Percentiles rank a stretch among this genome's conserved stretches.
Conservation (phyloP, 2,329 filamentous ascomycete species). For the Penicillium sp. region DNA sequence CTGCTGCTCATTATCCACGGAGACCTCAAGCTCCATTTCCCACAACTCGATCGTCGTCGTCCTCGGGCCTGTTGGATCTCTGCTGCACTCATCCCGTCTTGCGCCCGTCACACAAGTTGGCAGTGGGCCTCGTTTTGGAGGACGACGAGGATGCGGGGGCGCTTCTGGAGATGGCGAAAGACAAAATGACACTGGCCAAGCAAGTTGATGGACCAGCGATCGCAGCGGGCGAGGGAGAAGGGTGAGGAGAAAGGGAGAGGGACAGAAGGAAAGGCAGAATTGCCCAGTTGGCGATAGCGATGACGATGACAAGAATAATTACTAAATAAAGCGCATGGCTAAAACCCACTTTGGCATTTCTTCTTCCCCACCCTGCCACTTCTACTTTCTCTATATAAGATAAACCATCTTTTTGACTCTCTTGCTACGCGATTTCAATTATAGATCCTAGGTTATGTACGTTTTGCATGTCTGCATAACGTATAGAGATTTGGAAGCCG, state of each 20-base stretch:
- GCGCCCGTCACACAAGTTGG: conserved; percentile 25
- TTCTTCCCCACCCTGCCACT: background rate
- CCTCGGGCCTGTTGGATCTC: conserved; percentile 33
- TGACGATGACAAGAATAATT: conserved; percentile 14
- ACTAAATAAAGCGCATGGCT: conserved; percentile 17
- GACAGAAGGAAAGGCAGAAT: conserved; percentile 5
- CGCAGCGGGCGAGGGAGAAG: conserved; percentile 3
- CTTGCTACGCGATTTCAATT: background rate
- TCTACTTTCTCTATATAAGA: background rate
- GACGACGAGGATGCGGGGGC: conserved; percentile 17
- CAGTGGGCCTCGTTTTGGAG: conserved; percentile 22
- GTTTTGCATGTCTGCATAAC: background rate
- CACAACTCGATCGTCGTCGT: conserved; percentile 45
- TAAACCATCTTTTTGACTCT: background rate
- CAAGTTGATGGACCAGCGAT: background rate
- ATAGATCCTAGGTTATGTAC: background rate
- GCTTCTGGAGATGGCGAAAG: background rate
- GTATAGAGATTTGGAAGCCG: background rate
- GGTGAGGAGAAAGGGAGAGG: background rate
- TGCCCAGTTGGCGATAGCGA: conserved; percentile 11
- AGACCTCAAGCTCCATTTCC: conserved; percentile 71
- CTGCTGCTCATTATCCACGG: conserved; percentile 78
- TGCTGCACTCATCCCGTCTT: conserved; percentile 44
- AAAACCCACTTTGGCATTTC: background rate
- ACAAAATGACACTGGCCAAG: background rate